These are phyloP conservation scores for Combretum micranthum DNA, from an alignment of 345 rosid species.

Conservation along the genomic window DNA sequence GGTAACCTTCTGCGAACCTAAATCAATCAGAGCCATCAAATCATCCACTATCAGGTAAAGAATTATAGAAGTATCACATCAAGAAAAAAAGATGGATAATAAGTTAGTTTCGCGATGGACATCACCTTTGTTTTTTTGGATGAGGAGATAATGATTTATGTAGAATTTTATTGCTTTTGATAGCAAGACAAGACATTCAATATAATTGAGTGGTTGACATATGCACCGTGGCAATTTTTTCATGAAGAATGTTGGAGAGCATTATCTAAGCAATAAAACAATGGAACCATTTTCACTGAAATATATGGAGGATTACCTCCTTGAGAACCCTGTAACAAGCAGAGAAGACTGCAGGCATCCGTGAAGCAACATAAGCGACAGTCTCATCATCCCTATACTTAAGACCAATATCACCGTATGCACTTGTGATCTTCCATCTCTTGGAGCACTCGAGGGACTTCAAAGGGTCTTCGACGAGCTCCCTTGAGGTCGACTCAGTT, in stretches of 20 bases:
- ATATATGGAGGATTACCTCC: slow-evolving; percentile 36
- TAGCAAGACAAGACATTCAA: too few species aligned
- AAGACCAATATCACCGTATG: slow-evolving; percentile 81
- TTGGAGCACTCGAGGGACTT: slow-evolving; percentile 66
- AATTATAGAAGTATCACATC: neutral
- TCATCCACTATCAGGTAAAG: neutral
- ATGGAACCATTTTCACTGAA: neutral
- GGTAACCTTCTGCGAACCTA: slow-evolving; percentile 77
- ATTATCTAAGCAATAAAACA: too few species aligned
- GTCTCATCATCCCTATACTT: slow-evolving; percentile 74
- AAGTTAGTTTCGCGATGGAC: too few species aligned
- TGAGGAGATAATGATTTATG: too few species aligned
- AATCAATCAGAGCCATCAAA: slow-evolving; percentile 3
- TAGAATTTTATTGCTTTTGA: too few species aligned
- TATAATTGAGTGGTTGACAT: too few species aligned
- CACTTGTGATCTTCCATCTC: slow-evolving; percentile 83
- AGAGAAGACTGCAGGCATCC: slow-evolving; percentile 95
- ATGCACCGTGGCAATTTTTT: too few species aligned
- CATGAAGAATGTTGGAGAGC: too few species aligned
- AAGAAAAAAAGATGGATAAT: neutral
- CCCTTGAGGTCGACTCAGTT: slow-evolving; percentile 46
- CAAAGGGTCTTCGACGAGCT: slow-evolving; percentile 67
- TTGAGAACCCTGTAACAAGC: slow-evolving; percentile 70
- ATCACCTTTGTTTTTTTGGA: too few species aligned
- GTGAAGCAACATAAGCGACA: slow-evolving; percentile 82